A percentile compares a stretch with the other conserved stretches of the same genome.
phyloP scores from a whole-genome alignment of 257 asterid genomes.

The Solanum sejunctum region DNA sequence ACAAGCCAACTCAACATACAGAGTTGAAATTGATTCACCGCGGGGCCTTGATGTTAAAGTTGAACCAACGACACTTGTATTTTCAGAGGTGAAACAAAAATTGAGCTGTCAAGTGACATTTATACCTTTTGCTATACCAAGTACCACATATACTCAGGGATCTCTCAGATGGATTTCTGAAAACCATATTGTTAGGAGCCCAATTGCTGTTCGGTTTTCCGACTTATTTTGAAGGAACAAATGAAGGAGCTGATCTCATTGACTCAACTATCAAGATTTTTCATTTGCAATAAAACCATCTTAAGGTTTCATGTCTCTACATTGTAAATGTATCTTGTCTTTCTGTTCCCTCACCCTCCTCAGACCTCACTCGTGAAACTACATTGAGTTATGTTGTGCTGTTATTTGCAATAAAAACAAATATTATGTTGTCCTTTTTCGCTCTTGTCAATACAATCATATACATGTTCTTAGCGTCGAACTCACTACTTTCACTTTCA shows the following conservation, averaged over 20 bases:
- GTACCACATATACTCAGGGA: conserved; percentile 8
- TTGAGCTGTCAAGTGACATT: conserved; percentile 2
- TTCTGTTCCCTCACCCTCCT: neutral
- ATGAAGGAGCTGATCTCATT: neutral
- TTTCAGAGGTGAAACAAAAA: conserved; percentile 1
- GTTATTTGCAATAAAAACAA: neutral
- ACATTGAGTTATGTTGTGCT: neutral
- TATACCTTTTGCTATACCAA: neutral
- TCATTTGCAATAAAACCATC: neutral
- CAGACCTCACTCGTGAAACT: neutral
- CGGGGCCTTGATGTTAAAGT: conserved; percentile 6
- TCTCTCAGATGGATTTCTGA: conserved; percentile 17
- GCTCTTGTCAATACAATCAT: neutral
- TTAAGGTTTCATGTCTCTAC: neutral
- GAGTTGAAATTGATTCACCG: neutral
- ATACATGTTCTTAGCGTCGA: neutral
- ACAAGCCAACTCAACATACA: conserved; percentile 11
- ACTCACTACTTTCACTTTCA: neutral
- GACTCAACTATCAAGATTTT: neutral
- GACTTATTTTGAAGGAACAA: neutral
- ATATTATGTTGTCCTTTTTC: neutral
- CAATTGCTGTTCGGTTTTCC: conserved; percentile 4
- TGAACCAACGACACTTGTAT: conserved; percentile 4
- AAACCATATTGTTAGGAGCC: conserved; percentile 7
- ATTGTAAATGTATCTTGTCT: neutral